These are phyloP conservation scores for Xylaria sp. DNA, from an alignment of 2,329 filamentous ascomycete genomes.

Conservation along the genomic window DNA sequence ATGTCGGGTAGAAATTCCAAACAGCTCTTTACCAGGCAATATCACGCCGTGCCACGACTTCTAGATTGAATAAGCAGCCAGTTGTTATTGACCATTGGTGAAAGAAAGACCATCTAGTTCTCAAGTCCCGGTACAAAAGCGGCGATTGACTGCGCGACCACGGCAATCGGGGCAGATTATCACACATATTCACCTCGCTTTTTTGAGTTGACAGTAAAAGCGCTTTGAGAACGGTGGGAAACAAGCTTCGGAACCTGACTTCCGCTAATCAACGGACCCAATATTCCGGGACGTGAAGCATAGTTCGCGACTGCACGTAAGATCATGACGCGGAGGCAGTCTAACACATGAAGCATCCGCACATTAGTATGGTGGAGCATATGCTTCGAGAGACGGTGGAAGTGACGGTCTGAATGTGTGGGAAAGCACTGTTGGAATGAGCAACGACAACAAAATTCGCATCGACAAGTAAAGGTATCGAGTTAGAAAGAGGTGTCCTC, in stretches of 20 bases:
- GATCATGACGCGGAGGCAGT: background rate
- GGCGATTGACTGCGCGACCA: background rate
- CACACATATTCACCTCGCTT: conserved; percentile 6
- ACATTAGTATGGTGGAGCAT: background rate
- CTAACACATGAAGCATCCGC: background rate
- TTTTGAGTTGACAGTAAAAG: background rate
- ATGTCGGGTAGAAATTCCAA: conserved; percentile 24
- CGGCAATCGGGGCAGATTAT: background rate
- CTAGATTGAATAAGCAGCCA: background rate
- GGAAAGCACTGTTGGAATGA: background rate
- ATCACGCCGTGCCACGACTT: conserved; percentile 34
- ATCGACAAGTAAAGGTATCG: background rate
- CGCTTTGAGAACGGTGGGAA: background rate
- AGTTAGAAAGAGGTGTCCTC: background rate
- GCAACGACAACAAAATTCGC: too few relatives aligned
- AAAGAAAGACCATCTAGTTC: background rate
- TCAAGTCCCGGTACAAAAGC: background rate
- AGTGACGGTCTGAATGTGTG: background rate
- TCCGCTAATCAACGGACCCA: background rate
- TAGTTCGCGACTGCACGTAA: background rate
- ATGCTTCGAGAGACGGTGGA: background rate
- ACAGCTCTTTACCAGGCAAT: conserved; percentile 21
- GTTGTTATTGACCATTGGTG: background rate
- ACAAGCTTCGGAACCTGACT: background rate
- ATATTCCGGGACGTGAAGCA: background rate